Base-by-base conservation (phyloP, 1,139 yeast species). In the Scheffersomyces quercinus region DNA sequence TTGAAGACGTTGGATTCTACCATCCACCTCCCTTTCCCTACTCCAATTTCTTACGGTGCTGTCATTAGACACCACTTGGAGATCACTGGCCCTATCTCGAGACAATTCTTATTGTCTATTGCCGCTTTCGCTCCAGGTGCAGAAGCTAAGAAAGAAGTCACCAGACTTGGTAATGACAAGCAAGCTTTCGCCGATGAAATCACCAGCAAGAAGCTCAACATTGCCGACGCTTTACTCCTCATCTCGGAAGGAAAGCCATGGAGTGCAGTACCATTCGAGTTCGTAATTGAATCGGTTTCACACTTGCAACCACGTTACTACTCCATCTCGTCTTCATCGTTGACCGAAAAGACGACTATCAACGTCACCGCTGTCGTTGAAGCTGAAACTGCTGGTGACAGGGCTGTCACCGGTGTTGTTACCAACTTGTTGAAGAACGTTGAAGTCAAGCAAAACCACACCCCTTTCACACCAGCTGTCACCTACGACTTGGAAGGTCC, bases 311-410 rank as follows among this genome's bases (percentile, higher is more conserved):
- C 98, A 37, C 91, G 99, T 67, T 93, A 90, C 70, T 93, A 93
- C 67, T 93, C 99, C 16, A 93, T 93, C 55, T 91, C 98, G 3
- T 91, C 98, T 2, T 89, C 97, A 9, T 84, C 96, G 2, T 67
- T 83, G 47, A 77, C 83, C 45, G 95, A 88, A 59, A 89, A 90
- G 64, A 78, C 83, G 44, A 75, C 77, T 13, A 78, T 93, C 49
- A 89, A 84, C 56, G 77, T 91, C 47, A 93, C 99, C 26, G 97
- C 97, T 2, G 95, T 91, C 43, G 98, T 95, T 42, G 99, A 93
- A 70, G 79, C 83, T 36, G 82, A 83, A 59, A 58, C 65, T 41
- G 52, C 65, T 36, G 77, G 75, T 48, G 79, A 70, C 46, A 73
- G 67, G 29, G 46, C 56, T 24, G 77, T 87, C 38, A 79, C 88